phyloP scores from a whole-genome alignment of 805 yeast genomes.

The Cyberlindnera amylophila region DNA sequence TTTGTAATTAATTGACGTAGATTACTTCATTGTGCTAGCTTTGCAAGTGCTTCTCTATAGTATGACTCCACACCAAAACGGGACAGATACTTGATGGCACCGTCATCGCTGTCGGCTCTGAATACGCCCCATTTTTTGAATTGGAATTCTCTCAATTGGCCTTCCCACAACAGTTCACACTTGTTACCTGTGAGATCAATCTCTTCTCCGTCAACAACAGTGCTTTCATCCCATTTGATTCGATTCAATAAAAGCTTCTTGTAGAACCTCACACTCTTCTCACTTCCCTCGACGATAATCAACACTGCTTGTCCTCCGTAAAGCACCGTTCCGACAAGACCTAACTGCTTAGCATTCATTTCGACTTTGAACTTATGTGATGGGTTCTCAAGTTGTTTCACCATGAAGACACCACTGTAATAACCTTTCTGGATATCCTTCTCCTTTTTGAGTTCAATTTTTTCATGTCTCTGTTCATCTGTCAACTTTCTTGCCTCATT shows the following conservation, averaged over 20 bases:
- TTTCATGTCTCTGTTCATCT: conserved; percentile 53
- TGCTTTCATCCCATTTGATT: conserved; percentile 65
- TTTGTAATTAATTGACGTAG: neutral
- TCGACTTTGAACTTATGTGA: conserved; percentile 73
- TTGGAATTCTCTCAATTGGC: conserved; percentile 47
- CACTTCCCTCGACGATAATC: conserved; percentile 74
- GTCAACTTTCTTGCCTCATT: conserved; percentile 64
- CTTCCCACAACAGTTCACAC: conserved; percentile 65
- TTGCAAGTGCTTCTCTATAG: conserved; percentile 42
- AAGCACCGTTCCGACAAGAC: conserved; percentile 56
- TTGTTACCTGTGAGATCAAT: conserved; percentile 41
- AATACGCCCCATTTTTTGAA: conserved; percentile 72
- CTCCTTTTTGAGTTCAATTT: conserved; percentile 41
- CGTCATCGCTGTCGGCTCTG: conserved; percentile 47
- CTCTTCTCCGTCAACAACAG: conserved; percentile 22
- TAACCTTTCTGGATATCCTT: conserved; percentile 51
- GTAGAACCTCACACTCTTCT: conserved; percentile 56
- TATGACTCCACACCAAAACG: conserved; percentile 55
- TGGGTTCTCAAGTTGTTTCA: conserved; percentile 53
- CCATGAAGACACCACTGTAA: conserved; percentile 53
- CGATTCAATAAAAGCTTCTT: conserved; percentile 56
- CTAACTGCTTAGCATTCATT: conserved; percentile 72
- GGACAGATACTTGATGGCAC: conserved; percentile 42
- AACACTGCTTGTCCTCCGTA: conserved; percentile 43
- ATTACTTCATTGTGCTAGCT: neutral